phyloP scores from a whole-genome alignment of 2,329 filamentous ascomycete species.

The Beauveria medogensis region DNA sequence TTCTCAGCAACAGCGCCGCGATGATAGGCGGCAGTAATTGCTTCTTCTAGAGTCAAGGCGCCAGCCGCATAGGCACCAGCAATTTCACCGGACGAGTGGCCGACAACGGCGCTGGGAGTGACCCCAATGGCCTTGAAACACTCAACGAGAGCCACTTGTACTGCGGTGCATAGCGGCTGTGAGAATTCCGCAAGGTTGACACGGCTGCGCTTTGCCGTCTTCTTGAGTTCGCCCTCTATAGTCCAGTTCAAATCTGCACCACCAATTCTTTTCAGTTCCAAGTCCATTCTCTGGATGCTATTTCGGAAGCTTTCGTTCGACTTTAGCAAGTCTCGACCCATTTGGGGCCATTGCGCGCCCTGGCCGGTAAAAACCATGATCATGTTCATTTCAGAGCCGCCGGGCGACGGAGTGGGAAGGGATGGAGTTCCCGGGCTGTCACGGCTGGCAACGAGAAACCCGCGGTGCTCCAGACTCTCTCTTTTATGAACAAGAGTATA shows the following conservation, averaged over 20 bases:
- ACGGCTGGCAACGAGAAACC: background rate
- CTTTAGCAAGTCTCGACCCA: slow-evolving; percentile 24
- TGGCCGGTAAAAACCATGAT: slow-evolving; percentile 26
- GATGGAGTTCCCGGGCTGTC: background rate
- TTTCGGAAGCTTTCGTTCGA: slow-evolving; percentile 14
- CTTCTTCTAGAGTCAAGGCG: slow-evolving; percentile 16
- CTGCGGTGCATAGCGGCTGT: slow-evolving; percentile 31
- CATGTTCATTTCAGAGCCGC: background rate
- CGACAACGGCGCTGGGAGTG: slow-evolving; percentile 20
- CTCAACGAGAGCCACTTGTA: slow-evolving; percentile 32
- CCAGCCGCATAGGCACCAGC: slow-evolving; percentile 25
- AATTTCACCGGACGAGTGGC: slow-evolving; percentile 30
- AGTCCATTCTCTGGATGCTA: slow-evolving; percentile 12
- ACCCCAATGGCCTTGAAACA: slow-evolving; percentile 22
- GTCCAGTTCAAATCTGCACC: slow-evolving; percentile 6
- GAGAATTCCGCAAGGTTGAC: slow-evolving; percentile 7
- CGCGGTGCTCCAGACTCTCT: background rate
- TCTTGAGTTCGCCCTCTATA: slow-evolving; percentile 11
- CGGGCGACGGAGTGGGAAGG: background rate
- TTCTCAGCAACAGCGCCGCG: slow-evolving; percentile 18
- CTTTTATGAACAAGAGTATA: background rate
- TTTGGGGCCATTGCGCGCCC: slow-evolving; percentile 26
- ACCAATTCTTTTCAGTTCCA: slow-evolving; percentile 1
- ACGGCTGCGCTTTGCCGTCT: background rate
- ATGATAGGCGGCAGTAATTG: slow-evolving; percentile 23